Evolutionary conservation across 2,329 filamentous ascomycete genomes (phyloP).

Genomic region (Pseudocercospora cruenta): DNA sequence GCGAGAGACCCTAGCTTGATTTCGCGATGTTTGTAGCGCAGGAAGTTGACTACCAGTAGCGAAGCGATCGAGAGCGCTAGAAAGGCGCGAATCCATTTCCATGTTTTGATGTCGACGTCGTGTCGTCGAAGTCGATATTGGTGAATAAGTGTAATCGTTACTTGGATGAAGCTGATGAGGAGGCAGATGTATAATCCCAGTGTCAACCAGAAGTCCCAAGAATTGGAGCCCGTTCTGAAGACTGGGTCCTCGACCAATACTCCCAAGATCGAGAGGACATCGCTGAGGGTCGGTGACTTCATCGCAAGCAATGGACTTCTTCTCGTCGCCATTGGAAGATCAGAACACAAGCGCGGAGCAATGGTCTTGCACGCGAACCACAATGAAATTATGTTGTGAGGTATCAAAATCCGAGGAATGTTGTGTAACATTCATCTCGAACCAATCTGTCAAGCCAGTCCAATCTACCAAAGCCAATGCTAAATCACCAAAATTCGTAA

Average conservation of each 20-base stretch:
- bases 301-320: too few species aligned
- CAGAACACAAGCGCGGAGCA: too few species aligned
- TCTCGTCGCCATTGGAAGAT: too few species aligned
- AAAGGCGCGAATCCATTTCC: too few species aligned
- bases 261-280: too few species aligned
- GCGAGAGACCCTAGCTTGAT: too few species aligned
- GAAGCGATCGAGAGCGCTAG: too few species aligned
- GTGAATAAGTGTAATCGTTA: neutral
- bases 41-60: too few species aligned
- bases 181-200: neutral
- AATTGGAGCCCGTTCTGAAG: neutral
- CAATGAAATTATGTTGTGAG: neutral
- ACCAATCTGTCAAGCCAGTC: neutral
- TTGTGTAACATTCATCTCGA: neutral
- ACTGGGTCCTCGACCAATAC: neutral
- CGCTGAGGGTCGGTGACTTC: too few species aligned
- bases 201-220: too few species aligned
- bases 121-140: neutral
- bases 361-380: neutral
- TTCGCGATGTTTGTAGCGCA: too few species aligned
- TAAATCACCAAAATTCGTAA: neutral
- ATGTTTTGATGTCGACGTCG: neutral
- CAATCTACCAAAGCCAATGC: neutral
- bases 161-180: neutral
- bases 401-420: neutral